Base-by-base conservation (phyloP, 2,329 filamentous ascomycete genomes). In the Paecilomyces niveus region DNA sequence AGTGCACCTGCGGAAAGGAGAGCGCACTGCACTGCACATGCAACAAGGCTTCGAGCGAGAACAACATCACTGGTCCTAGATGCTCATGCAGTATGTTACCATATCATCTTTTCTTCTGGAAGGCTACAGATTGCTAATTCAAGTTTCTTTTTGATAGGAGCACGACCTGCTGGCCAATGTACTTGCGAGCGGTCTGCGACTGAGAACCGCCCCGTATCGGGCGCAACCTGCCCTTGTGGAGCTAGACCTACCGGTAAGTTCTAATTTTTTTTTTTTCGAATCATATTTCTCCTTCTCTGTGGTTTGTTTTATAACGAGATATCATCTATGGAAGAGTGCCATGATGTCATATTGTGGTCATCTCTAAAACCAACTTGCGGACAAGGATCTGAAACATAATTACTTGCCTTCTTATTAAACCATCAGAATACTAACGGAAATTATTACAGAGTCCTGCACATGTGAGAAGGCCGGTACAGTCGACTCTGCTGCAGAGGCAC, bases 1-100 rank as follows among this genome's bases (percentile, higher is more conserved):
- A 76, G 61, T 96, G 92, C 85, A 95, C 90, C 15, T 97, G 93
- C 74, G 93, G 93, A 71, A 86, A 96, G 80, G 84, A 94, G 72
- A 85, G 86, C 3, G 93, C 93, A 54, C 85, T 96, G 54, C 82
- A 92, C 73, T 97, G 93, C 84, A 89, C 81, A 62, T 97, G 93
- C 79, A 85, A 85, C 68, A 92, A 90, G 75, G 83, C 92, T 3
- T 63, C 81, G 3, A 76, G 80, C 15, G 92, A 97, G 81, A 97
- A 97, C 81, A 77, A 78, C 49, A 72, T 90, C 58, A 74, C 80
- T 6, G 90, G 90, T 6, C 82, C 89, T 45, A 83, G 90, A 66
- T 96, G 91, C 82, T 92, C 89, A 52, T 96, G 92, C 81, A 85
- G 90, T 83, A 78, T 63, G 79, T 79, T 53, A 57, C 49, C 50